A percentile compares a stretch with the other conserved stretches of the same genome.
Conservation (phyloP, 352 stramenopile genomes). For the Pythium rhizo-oryzae region DNA sequence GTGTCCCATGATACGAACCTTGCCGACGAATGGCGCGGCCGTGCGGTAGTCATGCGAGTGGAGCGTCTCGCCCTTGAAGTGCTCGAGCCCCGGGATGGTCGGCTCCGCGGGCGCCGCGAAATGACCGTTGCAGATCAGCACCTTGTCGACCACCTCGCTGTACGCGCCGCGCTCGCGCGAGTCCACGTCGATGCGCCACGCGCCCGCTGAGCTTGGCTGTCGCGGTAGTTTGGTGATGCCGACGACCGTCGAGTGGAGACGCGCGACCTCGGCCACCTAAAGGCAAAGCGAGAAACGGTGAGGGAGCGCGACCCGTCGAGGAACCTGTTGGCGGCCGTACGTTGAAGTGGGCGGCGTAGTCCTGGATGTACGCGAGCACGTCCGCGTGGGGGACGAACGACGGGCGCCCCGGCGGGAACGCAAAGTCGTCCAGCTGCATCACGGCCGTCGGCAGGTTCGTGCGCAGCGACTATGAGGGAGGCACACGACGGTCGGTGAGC, state of each 20-base stretch:
- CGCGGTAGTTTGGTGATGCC: slow-evolving; percentile 41
- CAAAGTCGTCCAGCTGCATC: slow-evolving; percentile 77
- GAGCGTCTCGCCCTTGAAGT: slow-evolving; percentile 35
- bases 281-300: not conserved
- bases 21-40: slow-evolving; percentile 21
- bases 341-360: slow-evolving; percentile 58
- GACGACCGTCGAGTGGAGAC: slow-evolving; percentile 55
- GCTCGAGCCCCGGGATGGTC: slow-evolving; percentile 53
- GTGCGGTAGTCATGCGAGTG: slow-evolving; percentile 44
- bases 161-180: slow-evolving; percentile 46
- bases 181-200: slow-evolving; percentile 48
- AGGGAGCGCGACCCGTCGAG: no score
- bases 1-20: slow-evolving; percentile 9
- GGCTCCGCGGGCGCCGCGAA: slow-evolving; percentile 61
- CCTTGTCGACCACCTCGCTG: slow-evolving; percentile 70
- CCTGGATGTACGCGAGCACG: slow-evolving; percentile 72
- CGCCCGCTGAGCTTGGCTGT: not conserved
- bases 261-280: slow-evolving; percentile 46
- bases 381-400: slow-evolving; percentile 67
- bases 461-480: slow-evolving; percentile 53
- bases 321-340: no score
- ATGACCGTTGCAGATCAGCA: slow-evolving; percentile 81
- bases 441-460: slow-evolving; percentile 80
- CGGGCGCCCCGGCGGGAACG: slow-evolving; percentile 52
- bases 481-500: not conserved